Percentiles rank a stretch among this genome's conserved stretches.
phyloP scores from a whole-genome alignment of 352 stramenopile genomes.

The Globisporangium polare region DNA sequence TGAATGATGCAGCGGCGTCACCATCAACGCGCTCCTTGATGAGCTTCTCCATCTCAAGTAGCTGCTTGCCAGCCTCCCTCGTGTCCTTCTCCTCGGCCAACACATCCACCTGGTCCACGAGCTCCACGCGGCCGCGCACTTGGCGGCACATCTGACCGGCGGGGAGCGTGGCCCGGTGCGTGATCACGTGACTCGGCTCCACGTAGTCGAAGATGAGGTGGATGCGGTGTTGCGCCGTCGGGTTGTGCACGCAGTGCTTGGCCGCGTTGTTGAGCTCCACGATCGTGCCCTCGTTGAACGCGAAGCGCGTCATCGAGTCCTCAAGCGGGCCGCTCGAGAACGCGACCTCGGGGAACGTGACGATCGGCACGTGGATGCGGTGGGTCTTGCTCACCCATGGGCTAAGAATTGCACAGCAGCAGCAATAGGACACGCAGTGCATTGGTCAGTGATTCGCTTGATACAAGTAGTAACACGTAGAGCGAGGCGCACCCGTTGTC shows the following conservation, averaged over 20 bases:
- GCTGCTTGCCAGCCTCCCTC: constrained; percentile 24
- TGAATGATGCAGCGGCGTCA: constrained; percentile 20
- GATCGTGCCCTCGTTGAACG: constrained; percentile 89
- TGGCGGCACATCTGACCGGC: constrained; percentile 45
- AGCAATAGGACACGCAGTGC: background rate
- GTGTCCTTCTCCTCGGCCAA: constrained; percentile 18
- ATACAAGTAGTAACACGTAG: background rate
- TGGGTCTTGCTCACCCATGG: constrained; percentile 92
- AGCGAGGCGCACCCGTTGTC: constrained; percentile 83
- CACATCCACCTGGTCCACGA: constrained; percentile 28
- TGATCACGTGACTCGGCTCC: constrained; percentile 33
- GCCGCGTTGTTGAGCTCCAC: constrained; percentile 98
- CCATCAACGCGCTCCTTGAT: constrained; percentile 18
- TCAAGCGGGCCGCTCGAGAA: constrained; percentile 65
- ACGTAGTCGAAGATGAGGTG: constrained; percentile 98
- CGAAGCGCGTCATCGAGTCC: constrained; percentile 53
- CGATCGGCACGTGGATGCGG: constrained; percentile 92
- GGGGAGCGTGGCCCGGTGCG: constrained; percentile 23
- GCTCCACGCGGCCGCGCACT: constrained; percentile 48
- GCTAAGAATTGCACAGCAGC: background rate
- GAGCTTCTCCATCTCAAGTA: constrained; percentile 25
- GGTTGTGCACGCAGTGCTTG: constrained; percentile 93
- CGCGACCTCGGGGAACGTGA: constrained; percentile 67
- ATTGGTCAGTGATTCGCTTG: background rate
- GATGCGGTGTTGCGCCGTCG: constrained; percentile 75